Evolutionary conservation across 345 rosid genomes (phyloP).

Genomic region (Cardamine resedifolia): DNA sequence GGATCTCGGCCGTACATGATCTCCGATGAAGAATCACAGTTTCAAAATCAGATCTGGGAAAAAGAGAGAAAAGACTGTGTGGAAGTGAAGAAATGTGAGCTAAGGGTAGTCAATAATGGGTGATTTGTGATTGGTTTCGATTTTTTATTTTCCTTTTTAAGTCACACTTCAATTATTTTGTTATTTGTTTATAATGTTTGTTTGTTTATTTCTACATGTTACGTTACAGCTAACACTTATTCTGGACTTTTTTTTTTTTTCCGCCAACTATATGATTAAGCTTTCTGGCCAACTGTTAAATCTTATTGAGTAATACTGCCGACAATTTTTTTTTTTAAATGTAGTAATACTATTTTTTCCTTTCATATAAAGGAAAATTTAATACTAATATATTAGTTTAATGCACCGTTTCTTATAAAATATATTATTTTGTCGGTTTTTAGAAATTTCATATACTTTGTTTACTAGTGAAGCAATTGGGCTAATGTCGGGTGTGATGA

Average conservation of each 20-base stretch:
- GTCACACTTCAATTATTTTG: conserved; percentile 21
- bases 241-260: background rate
- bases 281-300: conserved; percentile 9
- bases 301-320: background rate
- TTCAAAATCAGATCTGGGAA: conserved; percentile 21
- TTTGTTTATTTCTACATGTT: conserved; percentile 30
- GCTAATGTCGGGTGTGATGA: conserved; percentile 26
- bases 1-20: conserved; percentile 96
- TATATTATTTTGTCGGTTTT: background rate
- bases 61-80: conserved; percentile 6
- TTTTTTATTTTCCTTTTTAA: background rate
- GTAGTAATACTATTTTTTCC: background rate
- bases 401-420: background rate
- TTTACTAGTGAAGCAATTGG: conserved; percentile 20
- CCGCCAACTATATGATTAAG: conserved; percentile 27
- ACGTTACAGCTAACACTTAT: conserved; percentile 28
- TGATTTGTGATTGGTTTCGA: conserved; percentile 6
- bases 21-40: background rate
- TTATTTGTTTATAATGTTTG: background rate
- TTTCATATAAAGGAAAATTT: background rate
- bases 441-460: conserved; percentile 1
- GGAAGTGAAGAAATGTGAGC: conserved; percentile 21
- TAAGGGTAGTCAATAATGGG: conserved; percentile 9
- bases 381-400: background rate
- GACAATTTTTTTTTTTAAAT: background rate